phyloP scores from a whole-genome alignment of 768 basidiomycete species.

The Austroboletus festivus region DNA sequence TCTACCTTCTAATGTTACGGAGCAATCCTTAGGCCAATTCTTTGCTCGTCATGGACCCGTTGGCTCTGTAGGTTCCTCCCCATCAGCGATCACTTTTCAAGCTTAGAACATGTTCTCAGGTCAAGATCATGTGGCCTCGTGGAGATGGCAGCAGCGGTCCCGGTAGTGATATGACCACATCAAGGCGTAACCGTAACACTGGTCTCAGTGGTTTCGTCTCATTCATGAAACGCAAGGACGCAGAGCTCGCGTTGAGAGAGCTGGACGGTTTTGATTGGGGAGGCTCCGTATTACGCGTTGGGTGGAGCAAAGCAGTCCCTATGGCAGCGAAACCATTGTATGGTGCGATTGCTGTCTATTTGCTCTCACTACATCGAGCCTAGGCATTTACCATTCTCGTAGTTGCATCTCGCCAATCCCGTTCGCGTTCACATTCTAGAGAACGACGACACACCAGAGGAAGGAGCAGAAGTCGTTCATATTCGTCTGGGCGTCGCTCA shows the following conservation, averaged over 20 bases:
- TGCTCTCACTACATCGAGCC: neutral
- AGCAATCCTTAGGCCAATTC: slow-evolving; percentile 80
- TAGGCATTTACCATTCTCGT: neutral
- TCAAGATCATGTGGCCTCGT: slow-evolving; percentile 99
- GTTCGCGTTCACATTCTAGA: slow-evolving; percentile 35
- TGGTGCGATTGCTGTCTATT: slow-evolving; percentile 44
- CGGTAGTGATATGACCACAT: slow-evolving; percentile 71
- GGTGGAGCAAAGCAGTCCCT: slow-evolving; percentile 97
- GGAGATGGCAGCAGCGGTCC: slow-evolving; percentile 65
- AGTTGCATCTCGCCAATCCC: slow-evolving; percentile 27
- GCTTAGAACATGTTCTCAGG: slow-evolving; percentile 42
- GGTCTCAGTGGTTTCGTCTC: slow-evolving; percentile 96
- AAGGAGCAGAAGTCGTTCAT: slow-evolving; percentile 25
- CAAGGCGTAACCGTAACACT: slow-evolving; percentile 64
- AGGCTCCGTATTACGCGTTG: slow-evolving; percentile 80
- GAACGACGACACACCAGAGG: slow-evolving; percentile 26
- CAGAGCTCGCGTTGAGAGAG: slow-evolving; percentile 84
- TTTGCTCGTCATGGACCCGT: slow-evolving; percentile 94
- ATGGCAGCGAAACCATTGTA: slow-evolving; percentile 77
- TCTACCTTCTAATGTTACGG: slow-evolving; percentile 82
- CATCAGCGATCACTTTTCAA: neutral
- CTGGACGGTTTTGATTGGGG: slow-evolving; percentile 96
- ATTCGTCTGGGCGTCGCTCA: slow-evolving; percentile 26
- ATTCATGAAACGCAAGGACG: slow-evolving; percentile 91
- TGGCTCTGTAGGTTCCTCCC: slow-evolving; percentile 61